Evolutionary conservation across 768 basidiomycete genomes (phyloP), one percentile per base, ranked within the genome.

Genomic region (Russula sp.): DNA sequence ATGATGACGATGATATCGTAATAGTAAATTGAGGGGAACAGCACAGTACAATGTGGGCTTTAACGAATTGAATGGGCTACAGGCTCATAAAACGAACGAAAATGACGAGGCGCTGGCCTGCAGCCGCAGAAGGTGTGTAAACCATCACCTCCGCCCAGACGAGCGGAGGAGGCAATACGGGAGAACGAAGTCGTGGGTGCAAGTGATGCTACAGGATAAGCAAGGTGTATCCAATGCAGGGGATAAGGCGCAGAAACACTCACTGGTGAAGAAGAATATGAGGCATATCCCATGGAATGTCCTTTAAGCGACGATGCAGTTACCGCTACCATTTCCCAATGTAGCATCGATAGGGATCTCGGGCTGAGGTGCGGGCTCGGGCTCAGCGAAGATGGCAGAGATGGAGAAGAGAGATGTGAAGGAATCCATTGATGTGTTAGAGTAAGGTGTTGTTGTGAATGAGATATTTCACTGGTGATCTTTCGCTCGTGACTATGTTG

Each of bases 391-490:
- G 48, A 39, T 7, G 41, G 42, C 6, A 9, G 14, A 32, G 55
- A 38, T 25, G 34, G 48, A 29, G 25, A 46, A 42, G 41, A 52
- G 32, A 0, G 56, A 39, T 7, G 42, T 45, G 48, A 58, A 61
- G 5, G 56, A 50, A 43, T 61, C 55, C 60, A 57, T 57, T 61
- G 54, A 14, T 47, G 25, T 47, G 25, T 47, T 47, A 22, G 46
- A 47, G 25, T 11, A 16, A 16, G 14, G 14, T 47, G 25, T 1
- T 29, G 6, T 7, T 47, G 46, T 14, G 13, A 29, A 25, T 46
- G 45, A 45, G 20, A 10, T 25, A 20, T 13, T n/a, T 46, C 25
- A 13, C 18, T n/a, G 0, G 41, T 42, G 6, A 10, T 25, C 7
- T 20, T 20, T 9, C 18, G 43, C 22, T 20, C 29, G 46, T 13